A percentile compares a stretch with the other conserved stretches of the same genome.
These are phyloP conservation scores for Hamamelis virginiana DNA, from an alignment of 164 flowering plant species.

Conservation along the genomic window DNA sequence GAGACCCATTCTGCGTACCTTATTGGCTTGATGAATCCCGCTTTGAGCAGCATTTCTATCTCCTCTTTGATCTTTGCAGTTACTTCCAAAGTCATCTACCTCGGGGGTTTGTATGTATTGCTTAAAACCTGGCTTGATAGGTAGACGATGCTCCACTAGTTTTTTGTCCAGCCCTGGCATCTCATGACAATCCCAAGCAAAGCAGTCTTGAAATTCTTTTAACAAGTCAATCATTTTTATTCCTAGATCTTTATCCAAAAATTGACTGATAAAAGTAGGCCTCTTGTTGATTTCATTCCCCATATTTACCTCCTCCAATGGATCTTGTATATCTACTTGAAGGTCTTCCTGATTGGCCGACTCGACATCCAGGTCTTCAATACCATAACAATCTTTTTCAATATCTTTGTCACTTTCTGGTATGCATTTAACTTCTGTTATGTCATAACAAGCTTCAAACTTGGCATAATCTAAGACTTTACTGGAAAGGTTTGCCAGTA, in stretches of 20 bases:
- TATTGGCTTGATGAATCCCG: neutral
- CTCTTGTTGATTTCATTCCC: neutral
- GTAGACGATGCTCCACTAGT: neutral
- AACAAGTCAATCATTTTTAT: neutral
- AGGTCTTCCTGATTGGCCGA: no score
- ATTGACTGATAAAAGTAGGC: neutral
- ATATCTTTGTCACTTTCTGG: no score
- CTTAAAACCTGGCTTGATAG: neutral
- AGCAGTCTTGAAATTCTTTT: neutral
- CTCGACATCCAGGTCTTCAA: no score
- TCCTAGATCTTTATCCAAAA: neutral
- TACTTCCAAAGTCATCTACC: neutral
- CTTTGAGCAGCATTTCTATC: neutral
- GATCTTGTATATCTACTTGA: no score
- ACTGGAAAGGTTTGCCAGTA: no score
- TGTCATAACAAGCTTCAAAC: no score
- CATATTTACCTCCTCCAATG: no score
- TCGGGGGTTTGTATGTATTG: neutral
- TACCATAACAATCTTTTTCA: no score
- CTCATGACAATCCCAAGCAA: neutral
- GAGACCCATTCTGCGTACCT: neutral
- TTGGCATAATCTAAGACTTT: no score
- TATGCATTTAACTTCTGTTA: no score
- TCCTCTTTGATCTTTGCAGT: neutral
- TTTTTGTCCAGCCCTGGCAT: neutral